Evolutionary conservation across 169 alveolate species (phyloP), one percentile per base, ranked within the genome.

Genomic region (Plasmodium knowlesi): DNA sequence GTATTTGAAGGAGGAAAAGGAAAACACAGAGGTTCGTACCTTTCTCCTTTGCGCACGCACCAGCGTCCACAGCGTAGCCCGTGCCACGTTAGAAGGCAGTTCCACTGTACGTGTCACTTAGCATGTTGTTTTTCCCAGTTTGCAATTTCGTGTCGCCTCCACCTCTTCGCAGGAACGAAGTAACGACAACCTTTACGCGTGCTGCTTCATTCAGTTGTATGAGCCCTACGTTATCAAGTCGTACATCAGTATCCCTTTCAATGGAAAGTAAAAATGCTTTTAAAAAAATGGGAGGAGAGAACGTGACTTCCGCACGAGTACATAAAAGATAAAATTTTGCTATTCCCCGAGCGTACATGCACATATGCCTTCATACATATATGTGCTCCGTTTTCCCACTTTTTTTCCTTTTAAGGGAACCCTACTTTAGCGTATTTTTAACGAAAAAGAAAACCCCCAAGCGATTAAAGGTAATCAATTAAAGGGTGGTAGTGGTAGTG

Each of bases 211-310:
- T 88, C 70, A 79, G 41, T 67, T 88, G n/a, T 88, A 41, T 34
- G 89, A 78, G 16, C 37, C 88, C 41, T 61, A 28, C 34, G 37
- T 80, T 74, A 70, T 88, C 50, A 88, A 88, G 50, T 61, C 94
- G 34, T 88, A 78, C 34, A 79, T 76, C 19, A 61, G 34, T 43
- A 34, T 88, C 72, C 94, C 94, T 34, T 61, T 78, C 74, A 88
- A 88, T 39, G 94, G 94, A 88, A 88, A 88, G 94, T 88, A 88
- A 73, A 50, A 88, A 57, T 80, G 71, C 43, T 78, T 88, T 37
- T 79, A 54, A 30, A 73, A 73, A 34, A 43, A 85, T 39, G 30
- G 46, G 43, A 86, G 67, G 70, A 54, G 61, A 46, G 57, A 85
- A n/a, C 34, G 43, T 82, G 53, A 82, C 41, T 82, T 54, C 19